phyloP scores from a whole-genome alignment of 1,284 basidiomycete species.

The Sutorius eximius region DNA sequence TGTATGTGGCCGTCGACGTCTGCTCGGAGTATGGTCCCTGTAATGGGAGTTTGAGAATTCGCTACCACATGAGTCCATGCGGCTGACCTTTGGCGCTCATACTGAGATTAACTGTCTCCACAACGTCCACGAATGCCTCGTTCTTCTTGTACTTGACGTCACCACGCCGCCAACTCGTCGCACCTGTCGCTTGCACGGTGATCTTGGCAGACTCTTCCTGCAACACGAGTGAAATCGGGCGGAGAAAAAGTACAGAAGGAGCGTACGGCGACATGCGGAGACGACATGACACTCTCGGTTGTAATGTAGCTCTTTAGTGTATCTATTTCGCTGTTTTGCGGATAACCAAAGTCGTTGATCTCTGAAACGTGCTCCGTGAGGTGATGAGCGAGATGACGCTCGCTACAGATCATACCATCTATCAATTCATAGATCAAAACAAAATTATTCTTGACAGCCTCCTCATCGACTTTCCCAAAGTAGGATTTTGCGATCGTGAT shows the following conservation, averaged over 20 bases:
- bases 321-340: constrained; percentile 98
- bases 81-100: constrained; percentile 91
- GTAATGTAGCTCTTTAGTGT: constrained; percentile 98
- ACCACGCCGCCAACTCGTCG: constrained; percentile 89
- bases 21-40: constrained; percentile 89
- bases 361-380: constrained; percentile 50
- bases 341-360: constrained; percentile 98
- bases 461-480: constrained; percentile 98
- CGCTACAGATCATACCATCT: constrained; percentile 63
- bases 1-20: constrained; percentile 98
- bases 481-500: constrained; percentile 92
- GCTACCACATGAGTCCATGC: not conserved
- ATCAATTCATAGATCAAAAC: constrained; percentile 94
- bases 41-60: not conserved
- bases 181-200: constrained; percentile 93
- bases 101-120: constrained; percentile 93
- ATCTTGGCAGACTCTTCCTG: constrained; percentile 97
- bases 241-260: not conserved
- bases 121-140: constrained; percentile 96
- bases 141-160: constrained; percentile 99
- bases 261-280: constrained; percentile 74
- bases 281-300: constrained; percentile 92
- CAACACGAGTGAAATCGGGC: constrained; percentile 7
- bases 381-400: not conserved
- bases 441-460: constrained; percentile 98